Evolutionary conservation across 2,329 filamentous ascomycete genomes (phyloP), one percentile per base, ranked within the genome.

Genomic region (Lojkania enalia): DNA sequence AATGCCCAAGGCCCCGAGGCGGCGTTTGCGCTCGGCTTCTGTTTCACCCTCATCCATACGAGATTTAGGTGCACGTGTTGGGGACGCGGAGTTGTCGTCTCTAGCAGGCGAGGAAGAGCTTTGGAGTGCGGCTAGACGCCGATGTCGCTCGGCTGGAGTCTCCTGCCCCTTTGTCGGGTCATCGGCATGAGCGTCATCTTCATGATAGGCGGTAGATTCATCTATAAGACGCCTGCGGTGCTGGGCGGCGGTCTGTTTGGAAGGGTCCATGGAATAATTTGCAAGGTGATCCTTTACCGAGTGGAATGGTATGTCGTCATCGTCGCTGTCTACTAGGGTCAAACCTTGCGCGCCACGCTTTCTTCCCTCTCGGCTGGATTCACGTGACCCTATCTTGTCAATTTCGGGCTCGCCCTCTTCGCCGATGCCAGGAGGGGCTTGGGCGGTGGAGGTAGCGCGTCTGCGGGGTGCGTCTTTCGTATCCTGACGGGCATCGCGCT

Each of bases 1-100:
- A 18, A 87, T 74, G 7, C 87, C 87, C 1, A 92, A 72, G 1
- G 88, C 88, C 1, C 87, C 87, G 57, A 90, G 83, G 57, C 88
- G 80, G 41, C 88, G 77, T 30, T 86, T 79, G 44, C 85, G 77
- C 67, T 92, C 88, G 0, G 87, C 88, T 0, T 86, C 84, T 0
- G 87, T 90, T 70, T 91, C 88, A 23, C 72, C 76, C 23, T 74
- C 74, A 1, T 78, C 76, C 46, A 63, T 63, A 33, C 35, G 58
- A 12, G 39, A 42, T 31, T 55, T 54, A 13, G 54, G 60, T 13
- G 30, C 48, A 12, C 48, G 40, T 21, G 55, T 16, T 2, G 42
- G 50, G 19, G 54, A 48, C 12, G 36, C 19, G 6, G 48, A 13
- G 41, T 41, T 35, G 15, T 23, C 42, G 11, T 29, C 55, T 39